Conservation (phyloP, 2,329 filamentous ascomycete genomes). For the Aspergillus sp. region DNA sequence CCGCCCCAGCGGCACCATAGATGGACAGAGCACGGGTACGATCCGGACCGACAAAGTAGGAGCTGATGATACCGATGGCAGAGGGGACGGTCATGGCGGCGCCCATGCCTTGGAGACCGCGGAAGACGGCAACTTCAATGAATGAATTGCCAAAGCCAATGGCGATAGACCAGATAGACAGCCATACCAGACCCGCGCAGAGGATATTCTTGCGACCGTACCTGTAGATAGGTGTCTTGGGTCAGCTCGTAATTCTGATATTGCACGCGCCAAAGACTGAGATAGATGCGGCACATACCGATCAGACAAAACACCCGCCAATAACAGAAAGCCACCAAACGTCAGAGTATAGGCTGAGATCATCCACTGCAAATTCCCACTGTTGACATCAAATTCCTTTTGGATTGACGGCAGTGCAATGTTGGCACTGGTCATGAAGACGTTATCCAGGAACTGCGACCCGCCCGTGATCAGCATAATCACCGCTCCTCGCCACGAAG, state of each 20-base stretch:
- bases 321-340: constrained; percentile 30
- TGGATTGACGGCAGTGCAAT: constrained; percentile 37
- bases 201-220: constrained; percentile 34
- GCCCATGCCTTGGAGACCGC: constrained; percentile 42
- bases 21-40: constrained; percentile 33
- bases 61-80: constrained; percentile 40
- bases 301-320: constrained; percentile 29
- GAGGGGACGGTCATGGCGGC: constrained; percentile 42
- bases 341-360: constrained; percentile 36
- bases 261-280: too few relatives aligned
- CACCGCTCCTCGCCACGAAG: constrained; percentile 32
- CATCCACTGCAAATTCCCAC: constrained; percentile 34
- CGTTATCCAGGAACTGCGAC: constrained; percentile 38
- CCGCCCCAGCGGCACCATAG: constrained; percentile 32
- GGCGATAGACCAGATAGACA: constrained; percentile 29
- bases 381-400: constrained; percentile 27
- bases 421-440: constrained; percentile 39
- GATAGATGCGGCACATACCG: constrained; percentile 7
- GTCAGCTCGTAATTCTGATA: too few relatives aligned
- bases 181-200: constrained; percentile 29
- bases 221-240: constrained; percentile 6
- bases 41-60: constrained; percentile 32
- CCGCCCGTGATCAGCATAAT: constrained; percentile 36
- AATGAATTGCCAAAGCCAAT: constrained; percentile 37
- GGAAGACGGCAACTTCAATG: constrained; percentile 28